Percentiles rank a stretch among this genome's conserved stretches.
These are phyloP conservation scores for Suillus spraguei DNA, from an alignment of 768 basidiomycete species.

Conservation along the genomic window DNA sequence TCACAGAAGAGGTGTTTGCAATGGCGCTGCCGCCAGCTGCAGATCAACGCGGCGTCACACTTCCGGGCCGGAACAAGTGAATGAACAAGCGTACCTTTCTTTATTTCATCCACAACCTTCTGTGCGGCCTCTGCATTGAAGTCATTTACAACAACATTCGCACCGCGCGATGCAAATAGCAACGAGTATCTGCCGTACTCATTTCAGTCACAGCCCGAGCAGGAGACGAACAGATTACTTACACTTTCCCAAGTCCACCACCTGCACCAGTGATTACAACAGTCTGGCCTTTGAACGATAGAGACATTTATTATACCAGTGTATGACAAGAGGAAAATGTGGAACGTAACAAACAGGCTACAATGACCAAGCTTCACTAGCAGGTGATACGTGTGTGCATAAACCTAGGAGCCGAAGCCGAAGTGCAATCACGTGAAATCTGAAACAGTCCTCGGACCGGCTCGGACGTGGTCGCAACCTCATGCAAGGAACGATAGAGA, in stretches of 20 bases:
- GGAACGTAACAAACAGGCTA: background rate
- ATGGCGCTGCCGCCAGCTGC: constrained; percentile 90
- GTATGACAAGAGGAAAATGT: background rate
- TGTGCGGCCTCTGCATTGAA: constrained; percentile 87
- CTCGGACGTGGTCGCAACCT: background rate
- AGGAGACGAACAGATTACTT: constrained; percentile 32
- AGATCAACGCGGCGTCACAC: constrained; percentile 8
- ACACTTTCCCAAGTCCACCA: constrained; percentile 93
- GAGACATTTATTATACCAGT: constrained; percentile 45
- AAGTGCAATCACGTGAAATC: constrained; percentile 19
- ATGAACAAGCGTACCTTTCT: constrained; percentile 54
- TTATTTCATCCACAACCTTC: constrained; percentile 90
- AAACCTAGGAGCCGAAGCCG: background rate
- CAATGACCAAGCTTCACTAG: background rate
- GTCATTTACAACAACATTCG: constrained; percentile 95
- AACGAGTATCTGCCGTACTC: constrained; percentile 70
- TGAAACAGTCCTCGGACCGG: background rate
- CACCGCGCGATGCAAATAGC: constrained; percentile 90
- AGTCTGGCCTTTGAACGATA: constrained; percentile 87
- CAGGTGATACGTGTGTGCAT: background rate
- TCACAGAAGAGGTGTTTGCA: constrained; percentile 82
- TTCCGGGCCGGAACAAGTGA: constrained; percentile 3
- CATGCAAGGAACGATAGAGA: background rate
- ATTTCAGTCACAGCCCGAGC: background rate
- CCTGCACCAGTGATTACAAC: constrained; percentile 96